Conservation (phyloP, 805 yeast species). For the Vanderwaltozyma verrucispora region DNA sequence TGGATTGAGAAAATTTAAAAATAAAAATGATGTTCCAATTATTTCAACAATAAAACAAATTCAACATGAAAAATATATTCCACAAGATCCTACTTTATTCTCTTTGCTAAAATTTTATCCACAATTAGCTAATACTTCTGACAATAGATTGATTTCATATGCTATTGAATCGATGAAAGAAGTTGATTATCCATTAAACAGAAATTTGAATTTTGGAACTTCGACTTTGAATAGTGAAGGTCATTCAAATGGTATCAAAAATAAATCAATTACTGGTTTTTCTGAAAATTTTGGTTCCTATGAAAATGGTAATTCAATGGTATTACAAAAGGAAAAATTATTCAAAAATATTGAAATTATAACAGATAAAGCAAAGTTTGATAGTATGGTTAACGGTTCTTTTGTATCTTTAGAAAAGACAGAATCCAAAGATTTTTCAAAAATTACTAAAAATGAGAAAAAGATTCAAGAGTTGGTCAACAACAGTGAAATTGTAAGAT, state of each 20-base stretch:
- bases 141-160: conserved; percentile 13
- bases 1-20: background rate
- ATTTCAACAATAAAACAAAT: background rate
- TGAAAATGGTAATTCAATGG: conserved; percentile 42
- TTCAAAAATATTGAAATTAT: conserved; percentile 14
- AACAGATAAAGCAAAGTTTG: conserved; percentile 8
- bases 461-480: conserved; percentile 9
- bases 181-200: conserved; percentile 18
- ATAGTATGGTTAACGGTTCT: conserved; percentile 15
- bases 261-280: conserved; percentile 25
- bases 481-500: conserved; percentile 18
- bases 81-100: conserved; percentile 18
- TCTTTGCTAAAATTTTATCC: conserved; percentile 20
- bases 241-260: conserved; percentile 6
- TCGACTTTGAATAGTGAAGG: background rate
- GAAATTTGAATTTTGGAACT: conserved; percentile 17
- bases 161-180: conserved; percentile 15
- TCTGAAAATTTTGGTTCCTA: conserved; percentile 65
- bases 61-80: conserved; percentile 8
- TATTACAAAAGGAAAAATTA: conserved; percentile 17
- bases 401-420: conserved; percentile 9
- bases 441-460: conserved; percentile 11
- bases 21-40: background rate
- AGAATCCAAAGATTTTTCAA: conserved; percentile 7
- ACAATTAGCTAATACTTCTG: conserved; percentile 9